These are phyloP conservation scores for Camellia lanceoleosa DNA, from an alignment of 148 eudicot genomes.

Conservation along the genomic window DNA sequence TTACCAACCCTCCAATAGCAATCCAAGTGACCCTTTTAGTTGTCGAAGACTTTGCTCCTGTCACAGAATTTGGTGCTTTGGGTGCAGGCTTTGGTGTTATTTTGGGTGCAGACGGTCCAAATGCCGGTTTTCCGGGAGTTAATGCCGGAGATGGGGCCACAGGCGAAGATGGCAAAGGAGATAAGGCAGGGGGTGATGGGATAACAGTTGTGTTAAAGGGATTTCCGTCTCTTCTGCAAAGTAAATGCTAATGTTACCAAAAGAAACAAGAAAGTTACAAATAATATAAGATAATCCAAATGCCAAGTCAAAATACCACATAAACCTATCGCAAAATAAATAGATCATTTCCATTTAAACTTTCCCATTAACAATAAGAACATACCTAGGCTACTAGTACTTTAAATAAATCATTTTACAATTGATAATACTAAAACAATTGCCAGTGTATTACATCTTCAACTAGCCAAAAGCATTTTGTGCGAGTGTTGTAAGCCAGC, in stretches of 20 bases:
- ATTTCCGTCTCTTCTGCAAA: constrained; percentile 71
- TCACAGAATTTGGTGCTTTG: constrained; percentile 28
- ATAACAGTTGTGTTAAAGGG: constrained; percentile 76
- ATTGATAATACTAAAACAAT: not conserved
- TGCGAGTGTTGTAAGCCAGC: not conserved
- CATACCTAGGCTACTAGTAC: not conserved
- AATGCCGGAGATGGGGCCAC: constrained; percentile 41
- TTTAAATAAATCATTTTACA: not conserved
- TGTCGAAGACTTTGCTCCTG: constrained; percentile 22
- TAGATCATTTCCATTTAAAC: not conserved
- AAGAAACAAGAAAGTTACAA: not conserved
- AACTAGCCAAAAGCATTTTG: not conserved
- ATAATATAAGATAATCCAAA: not conserved
- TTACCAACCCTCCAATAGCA: constrained; percentile 44
- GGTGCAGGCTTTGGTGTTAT: constrained; percentile 21
- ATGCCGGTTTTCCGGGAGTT: constrained; percentile 24
- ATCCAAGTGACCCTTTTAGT: constrained; percentile 40
- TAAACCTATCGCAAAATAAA: not conserved
- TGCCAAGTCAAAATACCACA: not conserved
- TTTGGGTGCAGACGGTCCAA: constrained; percentile 38
- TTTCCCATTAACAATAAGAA: not conserved
- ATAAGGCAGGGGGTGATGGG: constrained; percentile 58
- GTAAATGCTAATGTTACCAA: constrained; percentile 12
- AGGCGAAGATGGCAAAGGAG: constrained; percentile 49
- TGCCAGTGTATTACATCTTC: no score